A percentile compares a stretch with the other conserved stretches of the same genome.
phyloP scores from a whole-genome alignment of 2,329 filamentous ascomycete genomes.

The Eutypa lata region DNA sequence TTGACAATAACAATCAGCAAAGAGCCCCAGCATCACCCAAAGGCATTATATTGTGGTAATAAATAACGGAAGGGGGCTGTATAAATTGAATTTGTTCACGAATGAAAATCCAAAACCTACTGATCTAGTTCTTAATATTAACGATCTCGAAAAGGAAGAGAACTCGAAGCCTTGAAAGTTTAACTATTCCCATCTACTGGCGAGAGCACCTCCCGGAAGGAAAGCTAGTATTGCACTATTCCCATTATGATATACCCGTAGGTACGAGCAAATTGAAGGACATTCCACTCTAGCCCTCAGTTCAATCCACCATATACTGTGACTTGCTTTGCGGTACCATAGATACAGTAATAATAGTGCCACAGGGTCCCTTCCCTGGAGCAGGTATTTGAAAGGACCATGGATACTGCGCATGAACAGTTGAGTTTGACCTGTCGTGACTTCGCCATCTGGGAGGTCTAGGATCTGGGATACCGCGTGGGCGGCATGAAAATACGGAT shows the following conservation, averaged over 20 bases:
- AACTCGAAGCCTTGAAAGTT: not conserved
- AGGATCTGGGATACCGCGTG: slow-evolving; percentile 33
- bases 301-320: slow-evolving; percentile 42
- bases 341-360: slow-evolving; percentile 39
- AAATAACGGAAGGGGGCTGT: no score
- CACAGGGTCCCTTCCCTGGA: slow-evolving; percentile 31
- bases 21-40: not conserved
- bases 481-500: slow-evolving; percentile 36
- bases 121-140: no score
- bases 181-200: slow-evolving; percentile 8
- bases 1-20: no score
- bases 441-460: slow-evolving; percentile 23
- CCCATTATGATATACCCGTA: slow-evolving; percentile 27
- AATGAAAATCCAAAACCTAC: no score
- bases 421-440: slow-evolving; percentile 28
- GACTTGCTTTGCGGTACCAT: slow-evolving; percentile 39
- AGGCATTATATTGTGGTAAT: not conserved
- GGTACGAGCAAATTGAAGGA: slow-evolving; percentile 37
- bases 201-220: slow-evolving; percentile 24
- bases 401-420: slow-evolving; percentile 33
- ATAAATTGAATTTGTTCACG: no score
- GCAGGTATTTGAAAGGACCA: slow-evolving; percentile 29
- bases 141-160: no score
- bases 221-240: slow-evolving; percentile 26
- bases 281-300: slow-evolving; percentile 39